Base-by-base conservation (phyloP, 108 stramenopile species). In the Schizochytrium sp. region DNA sequence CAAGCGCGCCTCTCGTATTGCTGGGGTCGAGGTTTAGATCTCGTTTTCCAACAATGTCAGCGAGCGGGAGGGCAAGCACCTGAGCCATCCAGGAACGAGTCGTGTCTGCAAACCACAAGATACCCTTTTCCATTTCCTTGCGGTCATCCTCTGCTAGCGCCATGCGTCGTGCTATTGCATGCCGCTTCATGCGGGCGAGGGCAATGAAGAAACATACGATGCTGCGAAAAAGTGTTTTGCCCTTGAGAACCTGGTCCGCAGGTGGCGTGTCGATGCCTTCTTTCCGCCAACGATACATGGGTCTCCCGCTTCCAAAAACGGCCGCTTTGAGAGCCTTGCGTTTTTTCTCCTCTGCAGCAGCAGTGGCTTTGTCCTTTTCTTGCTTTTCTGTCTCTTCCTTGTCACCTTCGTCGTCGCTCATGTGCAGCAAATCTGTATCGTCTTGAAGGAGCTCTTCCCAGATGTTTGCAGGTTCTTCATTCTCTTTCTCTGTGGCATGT, bases 211-310 rank as follows among this genome's bases (percentile, higher is more conserved):
- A 1, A 23, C n/a, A 6, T 6, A 45, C 76, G 19, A 83, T 83
- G 51, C 43, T 45, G 23, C 76, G 76, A 53, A 83, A 83, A 12
- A 83, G 76, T 12, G 76, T 1, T 45, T 83, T 83, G 19, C 76
- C 76, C 48, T 34, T 55, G 23, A 83, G 76, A 3, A 83, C 48
- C 12, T 83, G 48, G 12, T 83, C 76, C 28, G 76, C 0, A 47
- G 76, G 76, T 55, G 76, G 76, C 2, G 48, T 53, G 14, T 47
- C 28, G 48, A 83, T 45, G 48, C 76, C 76, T 16, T 83, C 76
- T 83, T 83, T 83, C 19, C 45, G 76, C 76, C 76, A 83, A 8
- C 76, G 19, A 53, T 83, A 83, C 51, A 83, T 53, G n/a, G 76
- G 76, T 47, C 51, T 12, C 25, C 76, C 76, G 25, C 51, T 83